Conservation (phyloP, 257 asterid genomes). For the Solanum pimpinellifolium region DNA sequence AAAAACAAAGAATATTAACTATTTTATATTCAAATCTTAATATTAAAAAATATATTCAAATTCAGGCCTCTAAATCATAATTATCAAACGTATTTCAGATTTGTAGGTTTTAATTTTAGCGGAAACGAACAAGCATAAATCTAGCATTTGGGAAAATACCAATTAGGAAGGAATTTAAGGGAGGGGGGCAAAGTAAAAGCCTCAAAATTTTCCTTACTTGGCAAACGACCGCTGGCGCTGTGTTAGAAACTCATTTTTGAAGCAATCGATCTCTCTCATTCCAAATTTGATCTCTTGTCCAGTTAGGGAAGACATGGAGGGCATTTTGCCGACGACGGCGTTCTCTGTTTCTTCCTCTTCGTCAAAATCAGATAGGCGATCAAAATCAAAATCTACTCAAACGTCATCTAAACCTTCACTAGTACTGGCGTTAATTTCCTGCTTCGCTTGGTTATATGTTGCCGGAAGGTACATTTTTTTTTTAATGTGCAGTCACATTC, state of each 20-base stretch:
- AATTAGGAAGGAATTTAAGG: no score
- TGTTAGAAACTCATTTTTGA: background rate
- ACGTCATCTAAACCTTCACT: constrained; percentile 64
- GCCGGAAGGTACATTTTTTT: constrained; percentile 54
- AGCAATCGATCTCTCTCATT: background rate
- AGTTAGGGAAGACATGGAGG: constrained; percentile 29
- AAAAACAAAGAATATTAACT: no score
- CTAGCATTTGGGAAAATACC: no score
- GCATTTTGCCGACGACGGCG: constrained; percentile 40
- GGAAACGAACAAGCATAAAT: no score
- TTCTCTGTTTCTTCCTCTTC: background rate
- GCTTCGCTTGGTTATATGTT: constrained; percentile 86
- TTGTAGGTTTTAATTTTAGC: no score
- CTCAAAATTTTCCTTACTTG: background rate
- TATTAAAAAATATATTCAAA: no score
- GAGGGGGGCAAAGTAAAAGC: background rate
- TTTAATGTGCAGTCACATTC: background rate
- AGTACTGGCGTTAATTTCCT: constrained; percentile 52
- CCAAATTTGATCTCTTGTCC: background rate
- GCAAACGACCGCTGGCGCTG: background rate
- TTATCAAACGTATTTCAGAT: no score
- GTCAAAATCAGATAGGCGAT: constrained; percentile 65
- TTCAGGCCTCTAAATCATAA: no score
- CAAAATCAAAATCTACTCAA: constrained; percentile 48
- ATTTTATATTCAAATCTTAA: no score